phyloP scores from a whole-genome alignment of 371 early-diverging fungal species.

The Mucor plumbeus region DNA sequence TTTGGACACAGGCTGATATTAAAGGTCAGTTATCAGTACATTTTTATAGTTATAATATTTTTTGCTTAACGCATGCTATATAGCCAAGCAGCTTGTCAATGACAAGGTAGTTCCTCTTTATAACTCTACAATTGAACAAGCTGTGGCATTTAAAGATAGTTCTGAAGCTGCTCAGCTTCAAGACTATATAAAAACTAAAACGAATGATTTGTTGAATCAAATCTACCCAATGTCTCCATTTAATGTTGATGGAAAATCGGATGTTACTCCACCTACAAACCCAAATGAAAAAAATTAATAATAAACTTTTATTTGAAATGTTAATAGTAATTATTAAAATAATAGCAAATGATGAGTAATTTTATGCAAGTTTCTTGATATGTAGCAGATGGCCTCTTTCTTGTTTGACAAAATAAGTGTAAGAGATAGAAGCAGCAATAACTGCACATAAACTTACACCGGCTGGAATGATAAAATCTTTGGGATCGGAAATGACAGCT shows the following conservation, averaged over 20 bases:
- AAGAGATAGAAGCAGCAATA: slow-evolving; percentile 4
- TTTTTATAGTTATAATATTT: not conserved
- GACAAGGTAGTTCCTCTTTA: slow-evolving; percentile 3
- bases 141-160: not conserved
- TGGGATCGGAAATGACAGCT: not conserved
- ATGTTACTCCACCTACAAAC: not conserved
- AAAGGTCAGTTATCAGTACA: not conserved
- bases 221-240: slow-evolving; percentile 6
- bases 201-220: not conserved
- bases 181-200: not conserved
- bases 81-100: slow-evolving; percentile 8
- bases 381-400: slow-evolving; percentile 12
- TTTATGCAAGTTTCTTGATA: not conserved
- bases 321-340: too few species aligned
- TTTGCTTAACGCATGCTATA: too few species aligned
- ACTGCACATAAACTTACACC: not conserved
- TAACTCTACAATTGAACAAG: slow-evolving; percentile 8
- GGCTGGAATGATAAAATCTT: slow-evolving; percentile 6
- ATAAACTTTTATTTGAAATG: too few species aligned
- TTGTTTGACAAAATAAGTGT: slow-evolving; percentile 7
- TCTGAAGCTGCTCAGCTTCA: slow-evolving; percentile 4
- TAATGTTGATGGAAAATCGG: not conserved
- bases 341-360: too few species aligned
- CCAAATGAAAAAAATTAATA: not conserved
- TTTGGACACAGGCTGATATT: slow-evolving; percentile 7